Evolutionary conservation across 495 filamentous ascomycete species (phyloP), one percentile per base, ranked within the genome.

Genomic region (Penicillium alfredii): DNA sequence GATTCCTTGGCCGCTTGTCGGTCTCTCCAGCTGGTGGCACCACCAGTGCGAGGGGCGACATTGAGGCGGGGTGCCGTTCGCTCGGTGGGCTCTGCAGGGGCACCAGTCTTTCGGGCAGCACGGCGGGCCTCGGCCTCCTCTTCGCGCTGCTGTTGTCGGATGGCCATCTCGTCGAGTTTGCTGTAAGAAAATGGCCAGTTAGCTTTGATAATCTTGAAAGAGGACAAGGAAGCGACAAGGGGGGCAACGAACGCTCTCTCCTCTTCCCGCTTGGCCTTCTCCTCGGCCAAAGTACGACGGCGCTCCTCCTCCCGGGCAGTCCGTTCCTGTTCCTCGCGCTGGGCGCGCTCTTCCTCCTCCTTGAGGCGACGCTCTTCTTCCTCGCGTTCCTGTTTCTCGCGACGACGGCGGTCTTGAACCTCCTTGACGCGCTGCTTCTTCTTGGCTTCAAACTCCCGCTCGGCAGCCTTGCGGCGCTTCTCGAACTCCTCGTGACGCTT

Each of bases 401-500:
- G 78, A 31, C 64, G 66, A 20, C 65, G 81, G 45, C 74, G 74
- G 51, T 94, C 89, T 39, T 69, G 71, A 48, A 83, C 77, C 51
- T 95, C 89, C 75, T 85, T 88, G 56, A 82, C 73, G 45, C 92
- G 83, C 44, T 81, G 74, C 35, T 81, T 81, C 68, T 94, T 89
- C 68, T 90, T 86, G 61, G 78, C 80, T 69, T 95, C 80, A 33
- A 93, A 76, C 49, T 97, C 90, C 33, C 78, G 78, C 70, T 95
- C 85, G 19, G 92, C 92, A 49, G 82, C 78, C 63, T 81, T 86
- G 55, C 85, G 81, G 32, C 89, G 80, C 68, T 84, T 87, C 73
- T 97, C 93, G 53, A 97, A 97, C 61, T 97, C 86, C 48, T 94
- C 85, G 53, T 86, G 85, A 46, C 92, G 84, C 55, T 87, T 81